Conservation (phyloP, 768 basidiomycete species). For the Rhizopogon sp. region DNA sequence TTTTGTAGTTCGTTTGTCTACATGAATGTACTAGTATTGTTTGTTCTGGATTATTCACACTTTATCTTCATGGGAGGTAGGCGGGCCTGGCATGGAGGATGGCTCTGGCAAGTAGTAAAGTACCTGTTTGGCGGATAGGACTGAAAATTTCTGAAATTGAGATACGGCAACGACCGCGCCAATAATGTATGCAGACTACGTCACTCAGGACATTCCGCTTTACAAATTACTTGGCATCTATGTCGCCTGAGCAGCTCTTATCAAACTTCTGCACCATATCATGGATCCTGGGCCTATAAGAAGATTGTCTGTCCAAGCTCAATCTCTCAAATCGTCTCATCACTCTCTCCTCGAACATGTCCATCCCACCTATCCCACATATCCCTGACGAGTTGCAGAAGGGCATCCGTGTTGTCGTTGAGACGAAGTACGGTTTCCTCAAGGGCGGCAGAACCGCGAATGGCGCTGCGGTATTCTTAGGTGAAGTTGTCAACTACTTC, state of each 20-base stretch:
- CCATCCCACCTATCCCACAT: conserved; percentile 25
- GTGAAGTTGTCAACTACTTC: conserved; percentile 26
- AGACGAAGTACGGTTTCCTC: conserved; percentile 52
- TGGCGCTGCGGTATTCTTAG: conserved; percentile 60
- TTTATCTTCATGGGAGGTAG: too few relatives aligned
- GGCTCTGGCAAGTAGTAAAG: too few relatives aligned
- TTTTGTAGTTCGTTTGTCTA: too few relatives aligned
- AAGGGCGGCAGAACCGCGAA: conserved; percentile 57
- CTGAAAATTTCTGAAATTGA: too few relatives aligned
- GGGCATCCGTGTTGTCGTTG: conserved; percentile 37
- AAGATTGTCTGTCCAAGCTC: background rate
- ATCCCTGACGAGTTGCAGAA: conserved; percentile 53
- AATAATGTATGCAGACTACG: too few relatives aligned
- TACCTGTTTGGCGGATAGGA: too few relatives aligned
- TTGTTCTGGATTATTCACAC: too few relatives aligned
- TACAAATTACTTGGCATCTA: conserved; percentile 39
- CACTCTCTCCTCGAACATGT: background rate
- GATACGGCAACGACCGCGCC: too few relatives aligned
- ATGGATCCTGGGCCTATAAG: background rate
- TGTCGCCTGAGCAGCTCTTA: background rate
- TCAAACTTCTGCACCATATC: conserved; percentile 19
- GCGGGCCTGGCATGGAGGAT: too few relatives aligned
- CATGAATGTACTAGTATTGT: too few relatives aligned
- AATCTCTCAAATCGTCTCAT: background rate
- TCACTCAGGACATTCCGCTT: conserved; percentile 1